Evolutionary conservation across 2,329 filamentous ascomycete species (phyloP).

Genomic region (Rugonectria rugulosa): DNA sequence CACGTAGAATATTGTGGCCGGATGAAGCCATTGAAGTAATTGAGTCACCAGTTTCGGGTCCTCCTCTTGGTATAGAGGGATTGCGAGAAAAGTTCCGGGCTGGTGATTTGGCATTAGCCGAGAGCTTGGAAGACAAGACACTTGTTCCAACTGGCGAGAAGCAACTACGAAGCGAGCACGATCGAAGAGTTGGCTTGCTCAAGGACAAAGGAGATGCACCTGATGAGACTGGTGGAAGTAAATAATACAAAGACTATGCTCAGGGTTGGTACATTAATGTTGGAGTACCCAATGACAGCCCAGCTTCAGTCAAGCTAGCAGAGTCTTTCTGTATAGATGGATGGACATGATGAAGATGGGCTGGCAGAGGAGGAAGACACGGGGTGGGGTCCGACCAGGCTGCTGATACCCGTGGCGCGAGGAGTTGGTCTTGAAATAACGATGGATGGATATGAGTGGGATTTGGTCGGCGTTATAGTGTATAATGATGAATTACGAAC

Average conservation of each 20-base stretch:
- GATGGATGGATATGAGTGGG: too few relatives aligned
- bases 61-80: constrained; percentile 32
- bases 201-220: constrained; percentile 29
- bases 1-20: constrained; percentile 50
- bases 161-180: constrained; percentile 45
- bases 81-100: constrained; percentile 51
- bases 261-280: neutral
- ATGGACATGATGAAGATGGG: too few relatives aligned
- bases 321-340: too few relatives aligned
- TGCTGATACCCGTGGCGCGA: too few relatives aligned
- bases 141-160: constrained; percentile 46
- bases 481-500: too few relatives aligned
- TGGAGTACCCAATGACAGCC: neutral
- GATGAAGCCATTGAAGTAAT: constrained; percentile 36
- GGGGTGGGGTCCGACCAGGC: too few relatives aligned
- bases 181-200: constrained; percentile 36
- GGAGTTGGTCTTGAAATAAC: too few relatives aligned
- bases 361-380: too few relatives aligned
- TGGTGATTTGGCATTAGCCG: constrained; percentile 43
- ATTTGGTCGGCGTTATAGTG: too few relatives aligned
- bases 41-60: constrained; percentile 4
- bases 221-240: constrained; percentile 14
- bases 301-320: too few relatives aligned
- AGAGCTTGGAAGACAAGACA: constrained; percentile 49
- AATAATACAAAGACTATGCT: constrained; percentile 25